A percentile compares a stretch with the other conserved stretches of the same genome.
phyloP scores from a whole-genome alignment of 306 rosid species.

The Cicer yamashitae region DNA sequence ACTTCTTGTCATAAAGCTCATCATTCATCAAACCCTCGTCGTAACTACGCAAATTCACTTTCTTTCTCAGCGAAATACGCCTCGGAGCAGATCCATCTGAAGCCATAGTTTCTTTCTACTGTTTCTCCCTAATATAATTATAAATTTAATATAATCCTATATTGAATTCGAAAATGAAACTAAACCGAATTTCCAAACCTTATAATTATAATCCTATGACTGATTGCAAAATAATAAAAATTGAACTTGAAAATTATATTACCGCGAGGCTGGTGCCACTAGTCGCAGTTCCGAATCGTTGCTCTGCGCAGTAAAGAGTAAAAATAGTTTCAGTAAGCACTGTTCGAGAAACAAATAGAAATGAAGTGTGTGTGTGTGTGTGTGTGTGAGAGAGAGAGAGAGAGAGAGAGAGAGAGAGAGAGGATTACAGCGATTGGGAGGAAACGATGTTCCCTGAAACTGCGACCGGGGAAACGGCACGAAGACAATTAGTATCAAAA shows the following conservation, averaged over 20 bases:
- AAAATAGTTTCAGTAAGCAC: background rate
- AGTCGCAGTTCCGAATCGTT: constrained; percentile 8
- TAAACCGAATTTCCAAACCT: constrained; percentile 9
- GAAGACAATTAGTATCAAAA: no score
- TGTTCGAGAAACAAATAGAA: constrained; percentile 9
- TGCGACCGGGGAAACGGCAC: background rate
- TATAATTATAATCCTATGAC: constrained; percentile 18
- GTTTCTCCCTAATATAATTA: background rate
- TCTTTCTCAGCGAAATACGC: constrained; percentile 70
- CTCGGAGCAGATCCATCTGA: constrained; percentile 58
- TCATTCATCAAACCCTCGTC: constrained; percentile 88
- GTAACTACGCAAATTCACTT: constrained; percentile 59
- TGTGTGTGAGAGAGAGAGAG: background rate
- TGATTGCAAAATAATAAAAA: background rate
- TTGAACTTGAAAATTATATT: background rate
- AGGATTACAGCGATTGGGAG: background rate
- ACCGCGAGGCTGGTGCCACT: background rate
- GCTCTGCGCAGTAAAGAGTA: constrained; percentile 24
- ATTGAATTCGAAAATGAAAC: background rate
- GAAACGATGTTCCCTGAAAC: no score
- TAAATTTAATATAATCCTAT: background rate
- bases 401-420: constrained; percentile 9
- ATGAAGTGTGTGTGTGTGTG: background rate
- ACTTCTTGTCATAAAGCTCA: constrained; percentile 72
- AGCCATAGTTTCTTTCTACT: constrained; percentile 64